phyloP scores from a whole-genome alignment of 2,329 filamentous ascomycete genomes.

The Colletotrichum nymphaeae region DNA sequence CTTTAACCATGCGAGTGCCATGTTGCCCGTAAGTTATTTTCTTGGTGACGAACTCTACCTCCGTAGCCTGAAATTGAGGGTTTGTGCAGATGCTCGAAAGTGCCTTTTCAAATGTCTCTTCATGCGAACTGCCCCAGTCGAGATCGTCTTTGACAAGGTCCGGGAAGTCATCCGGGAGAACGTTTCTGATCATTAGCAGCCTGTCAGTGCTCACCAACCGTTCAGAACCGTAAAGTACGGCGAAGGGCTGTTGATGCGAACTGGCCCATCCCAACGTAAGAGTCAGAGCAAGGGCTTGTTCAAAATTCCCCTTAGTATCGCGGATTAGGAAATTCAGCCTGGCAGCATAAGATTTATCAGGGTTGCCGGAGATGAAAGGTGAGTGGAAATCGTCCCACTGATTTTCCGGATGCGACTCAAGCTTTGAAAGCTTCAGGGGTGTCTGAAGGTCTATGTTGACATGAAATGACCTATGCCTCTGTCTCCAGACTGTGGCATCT shows the following conservation, averaged over 20 bases:
- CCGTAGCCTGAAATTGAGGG: no score
- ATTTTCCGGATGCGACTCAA: background rate
- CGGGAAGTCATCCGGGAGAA: background rate
- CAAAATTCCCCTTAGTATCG: no score
- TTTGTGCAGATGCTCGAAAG: no score
- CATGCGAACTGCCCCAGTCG: background rate
- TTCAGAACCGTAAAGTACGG: no score
- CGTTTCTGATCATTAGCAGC: background rate
- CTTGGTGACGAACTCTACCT: no score
- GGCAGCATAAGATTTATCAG: background rate
- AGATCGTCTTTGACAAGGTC: background rate
- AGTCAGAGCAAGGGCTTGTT: background rate
- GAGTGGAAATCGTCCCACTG: background rate
- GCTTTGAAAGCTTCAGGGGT: background rate
- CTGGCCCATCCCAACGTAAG: background rate
- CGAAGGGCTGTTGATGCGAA: background rate
- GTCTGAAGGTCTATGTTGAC: background rate
- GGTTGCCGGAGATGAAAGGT: background rate
- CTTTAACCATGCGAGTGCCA: no score
- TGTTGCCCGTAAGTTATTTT: no score
- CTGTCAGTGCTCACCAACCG: no score
- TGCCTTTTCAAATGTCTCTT: background rate
- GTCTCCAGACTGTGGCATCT: no score
- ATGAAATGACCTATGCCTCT: background rate
- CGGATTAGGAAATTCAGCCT: background rate